phyloP scores from a whole-genome alignment of 495 filamentous ascomycete species.

The Talaromyces thailandensis region DNA sequence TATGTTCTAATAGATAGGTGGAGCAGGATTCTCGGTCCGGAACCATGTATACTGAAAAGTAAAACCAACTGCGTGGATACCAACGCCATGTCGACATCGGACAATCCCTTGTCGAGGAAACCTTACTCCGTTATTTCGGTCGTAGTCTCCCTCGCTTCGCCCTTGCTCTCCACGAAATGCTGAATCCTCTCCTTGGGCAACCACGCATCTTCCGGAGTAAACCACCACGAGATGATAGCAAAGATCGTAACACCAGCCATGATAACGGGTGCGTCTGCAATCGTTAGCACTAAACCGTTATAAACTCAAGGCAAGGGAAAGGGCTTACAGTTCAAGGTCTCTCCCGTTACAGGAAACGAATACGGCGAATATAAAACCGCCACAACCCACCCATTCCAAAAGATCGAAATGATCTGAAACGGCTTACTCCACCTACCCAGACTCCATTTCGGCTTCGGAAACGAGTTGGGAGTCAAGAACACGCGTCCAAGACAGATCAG shows the following conservation, averaged over 20 bases:
- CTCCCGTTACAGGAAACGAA: conserved; percentile 32
- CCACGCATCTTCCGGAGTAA: conserved; percentile 40
- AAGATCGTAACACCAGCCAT: conserved; percentile 41
- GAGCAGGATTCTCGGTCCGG: neutral
- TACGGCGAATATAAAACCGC: conserved; percentile 40
- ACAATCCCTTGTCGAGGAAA: neutral
- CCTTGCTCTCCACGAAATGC: conserved; percentile 38
- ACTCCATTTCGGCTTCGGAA: conserved; percentile 38
- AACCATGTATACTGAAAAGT: neutral
- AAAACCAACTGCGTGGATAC: neutral
- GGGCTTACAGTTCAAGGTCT: conserved; percentile 35
- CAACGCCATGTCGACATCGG: neutral
- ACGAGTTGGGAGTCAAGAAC: conserved; percentile 35
- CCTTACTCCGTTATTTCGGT: neutral
- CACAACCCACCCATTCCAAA: conserved; percentile 44
- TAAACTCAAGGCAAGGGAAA: neutral
- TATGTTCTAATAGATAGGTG: neutral
- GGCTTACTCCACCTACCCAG: conserved; percentile 35
- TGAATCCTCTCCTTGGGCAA: conserved; percentile 32
- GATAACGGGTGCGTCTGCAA: conserved; percentile 37
- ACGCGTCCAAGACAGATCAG: conserved; percentile 44
- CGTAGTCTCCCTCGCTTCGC: conserved; percentile 7
- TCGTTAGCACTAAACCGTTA: neutral
- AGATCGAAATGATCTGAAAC: conserved; percentile 38
- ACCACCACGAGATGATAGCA: conserved; percentile 36